Evolutionary conservation across 768 basidiomycete species (phyloP), one percentile per base, ranked within the genome.

Genomic region (Tulasnella sp.): DNA sequence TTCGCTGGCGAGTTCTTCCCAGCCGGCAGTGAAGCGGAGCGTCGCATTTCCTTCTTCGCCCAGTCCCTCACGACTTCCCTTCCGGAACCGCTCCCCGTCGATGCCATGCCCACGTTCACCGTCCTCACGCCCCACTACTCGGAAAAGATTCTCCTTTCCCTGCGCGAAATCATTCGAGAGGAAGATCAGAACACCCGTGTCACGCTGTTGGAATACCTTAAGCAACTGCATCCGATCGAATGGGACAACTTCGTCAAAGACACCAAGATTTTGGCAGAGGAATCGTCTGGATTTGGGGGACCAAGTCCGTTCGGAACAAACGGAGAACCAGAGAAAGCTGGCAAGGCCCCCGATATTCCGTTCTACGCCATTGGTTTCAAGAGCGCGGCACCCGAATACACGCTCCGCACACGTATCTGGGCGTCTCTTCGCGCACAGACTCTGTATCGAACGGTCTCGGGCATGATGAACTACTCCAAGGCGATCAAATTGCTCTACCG

Each of bases 231-330:
- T 79, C 92, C 95, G 4, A 84, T 98, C 77, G 97, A 99, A 79
- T 99, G 97, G 97, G 94, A 96, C 81, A 98, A 99, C 80, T 98
- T 99, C 75, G 97, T 99, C 77, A 95, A 94, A 84, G 97, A 99
- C 79, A 99, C 97, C 78, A 98, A 95, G 84, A 99, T 99, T 76
- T 86, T 99, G 41, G 95, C 97, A 0, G 95, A 98, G 79, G 97
- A 99, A 79, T 92, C 93, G 2, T 87, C 90, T 37, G 86, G 90
- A 85, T 94, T 89, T 80, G 90, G 88, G 75, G 93, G 91, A 19
- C 81, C 86, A 64, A 87, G 86, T 75, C 93, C 88, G 9, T 89
- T 89, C 77, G 89, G 76, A 80, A 88, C 83, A 26, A 72, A 80
- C 75, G 90, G 84, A 78, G 95, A 99, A 81, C 97, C 97, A 81